Conservation (phyloP, 257 asterid genomes). For the Ilex aquifolium region DNA sequence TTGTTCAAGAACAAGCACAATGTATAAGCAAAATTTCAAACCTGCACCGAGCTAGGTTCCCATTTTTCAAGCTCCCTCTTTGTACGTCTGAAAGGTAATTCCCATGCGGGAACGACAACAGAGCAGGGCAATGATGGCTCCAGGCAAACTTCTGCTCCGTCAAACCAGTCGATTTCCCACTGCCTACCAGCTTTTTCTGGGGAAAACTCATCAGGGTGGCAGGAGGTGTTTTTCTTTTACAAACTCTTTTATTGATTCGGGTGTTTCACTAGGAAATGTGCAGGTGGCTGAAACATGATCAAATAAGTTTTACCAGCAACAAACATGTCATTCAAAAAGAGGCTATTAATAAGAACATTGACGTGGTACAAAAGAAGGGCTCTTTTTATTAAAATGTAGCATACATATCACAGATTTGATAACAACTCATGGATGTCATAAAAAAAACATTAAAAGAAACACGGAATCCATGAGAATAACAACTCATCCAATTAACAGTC, state of each 20-base stretch:
- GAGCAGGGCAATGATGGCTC: slow-evolving; percentile 81
- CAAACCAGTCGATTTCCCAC: slow-evolving; percentile 99
- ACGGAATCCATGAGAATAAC: too few species aligned
- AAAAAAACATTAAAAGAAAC: too few species aligned
- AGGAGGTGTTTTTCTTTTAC: slow-evolving; percentile 58
- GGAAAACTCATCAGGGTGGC: slow-evolving; percentile 71
- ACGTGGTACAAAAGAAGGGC: not conserved
- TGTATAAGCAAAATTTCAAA: slow-evolving; percentile 17
- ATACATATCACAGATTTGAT: too few species aligned
- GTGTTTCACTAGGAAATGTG: slow-evolving; percentile 85
- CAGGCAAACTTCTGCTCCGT: slow-evolving; percentile 59
- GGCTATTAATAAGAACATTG: not conserved
- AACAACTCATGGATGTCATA: too few species aligned
- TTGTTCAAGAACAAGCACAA: not conserved
- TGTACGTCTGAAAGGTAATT: slow-evolving; percentile 76
- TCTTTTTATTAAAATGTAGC: not conserved
- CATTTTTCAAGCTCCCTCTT: slow-evolving; percentile 34
- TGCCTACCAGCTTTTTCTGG: slow-evolving; percentile 83
- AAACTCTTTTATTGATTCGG: slow-evolving; percentile 56
- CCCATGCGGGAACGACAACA: slow-evolving; percentile 82
- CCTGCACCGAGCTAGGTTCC: slow-evolving; percentile 95
- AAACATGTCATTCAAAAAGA: not conserved
- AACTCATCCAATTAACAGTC: too few species aligned
- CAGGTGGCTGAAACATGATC: slow-evolving; percentile 66
- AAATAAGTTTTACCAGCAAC: slow-evolving; percentile 4